phyloP scores from a whole-genome alignment of 2,329 filamentous ascomycete species.

The Dothideomycetidae sp. region DNA sequence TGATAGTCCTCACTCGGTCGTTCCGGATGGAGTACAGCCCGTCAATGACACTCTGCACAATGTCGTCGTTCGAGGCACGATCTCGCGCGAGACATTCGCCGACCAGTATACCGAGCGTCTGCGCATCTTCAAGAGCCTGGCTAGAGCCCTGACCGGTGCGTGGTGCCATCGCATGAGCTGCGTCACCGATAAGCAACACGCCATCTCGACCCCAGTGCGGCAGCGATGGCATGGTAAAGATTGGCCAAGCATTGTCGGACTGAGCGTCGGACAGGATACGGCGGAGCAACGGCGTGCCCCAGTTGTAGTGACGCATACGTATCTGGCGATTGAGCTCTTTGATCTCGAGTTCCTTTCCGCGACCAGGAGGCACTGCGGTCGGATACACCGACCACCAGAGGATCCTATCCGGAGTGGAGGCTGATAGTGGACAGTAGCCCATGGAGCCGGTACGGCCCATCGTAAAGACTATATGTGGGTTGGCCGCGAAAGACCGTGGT shows the following conservation, averaged over 20 bases:
- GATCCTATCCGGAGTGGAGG: conserved; percentile 7
- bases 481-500: conserved; percentile 17
- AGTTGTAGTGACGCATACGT: conserved; percentile 28
- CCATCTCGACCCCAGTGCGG: conserved; percentile 32
- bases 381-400: conserved; percentile 11
- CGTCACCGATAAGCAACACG: conserved; percentile 42
- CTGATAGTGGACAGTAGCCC: conserved; percentile 26
- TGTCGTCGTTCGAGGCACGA: neutral
- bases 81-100: neutral
- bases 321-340: conserved; percentile 24
- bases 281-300: conserved; percentile 29
- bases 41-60: conserved; percentile 1
- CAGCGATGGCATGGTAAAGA: conserved; percentile 23
- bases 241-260: conserved; percentile 16
- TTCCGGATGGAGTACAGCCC: conserved; percentile 4
- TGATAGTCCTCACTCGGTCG: conserved; percentile 3
- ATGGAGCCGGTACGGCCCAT: conserved; percentile 38
- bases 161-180: conserved; percentile 42
- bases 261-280: conserved; percentile 27
- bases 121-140: conserved; percentile 42
- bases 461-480: conserved; percentile 27
- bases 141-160: conserved; percentile 41
- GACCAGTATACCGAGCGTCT: conserved; percentile 31
- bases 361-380: conserved; percentile 3
- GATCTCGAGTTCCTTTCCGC: conserved; percentile 4